Conservation (phyloP, 1,139 yeast species). For the Spencermartinsiella ligniputridi region DNA sequence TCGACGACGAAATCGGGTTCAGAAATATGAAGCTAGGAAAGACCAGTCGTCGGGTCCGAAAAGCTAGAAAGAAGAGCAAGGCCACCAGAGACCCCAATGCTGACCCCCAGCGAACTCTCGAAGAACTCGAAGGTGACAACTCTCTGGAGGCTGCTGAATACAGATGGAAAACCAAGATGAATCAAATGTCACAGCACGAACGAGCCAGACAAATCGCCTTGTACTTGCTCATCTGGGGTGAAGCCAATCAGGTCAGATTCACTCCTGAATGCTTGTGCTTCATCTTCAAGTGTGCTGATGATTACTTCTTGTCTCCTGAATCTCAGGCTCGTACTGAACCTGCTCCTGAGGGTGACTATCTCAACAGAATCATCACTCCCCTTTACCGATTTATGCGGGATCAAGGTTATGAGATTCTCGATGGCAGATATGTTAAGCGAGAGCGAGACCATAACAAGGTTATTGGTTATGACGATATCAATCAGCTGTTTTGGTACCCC, state of each 20-base stretch:
- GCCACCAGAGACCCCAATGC: slow-evolving; percentile 49
- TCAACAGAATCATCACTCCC: slow-evolving; percentile 90
- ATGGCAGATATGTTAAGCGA: slow-evolving; percentile 94
- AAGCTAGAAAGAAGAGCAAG: slow-evolving; percentile 56
- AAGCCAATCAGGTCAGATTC: slow-evolving; percentile 95
- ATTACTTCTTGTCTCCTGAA: slow-evolving; percentile 79
- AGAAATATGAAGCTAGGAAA: slow-evolving; percentile 78
- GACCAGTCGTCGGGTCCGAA: slow-evolving; percentile 49
- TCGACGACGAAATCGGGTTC: slow-evolving; percentile 78
- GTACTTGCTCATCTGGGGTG: slow-evolving; percentile 95
- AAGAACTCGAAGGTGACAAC: slow-evolving; percentile 85
- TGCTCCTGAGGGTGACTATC: slow-evolving; percentile 90
- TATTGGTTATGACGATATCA: slow-evolving; percentile 97
- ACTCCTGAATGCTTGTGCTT: slow-evolving; percentile 91
- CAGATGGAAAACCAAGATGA: slow-evolving; percentile 81
- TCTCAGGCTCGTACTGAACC: slow-evolving; percentile 79
- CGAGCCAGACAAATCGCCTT: slow-evolving; percentile 88
- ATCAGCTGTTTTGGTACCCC: slow-evolving; percentile 98
- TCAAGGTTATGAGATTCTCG: slow-evolving; percentile 91
- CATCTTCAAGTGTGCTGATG: slow-evolving; percentile 89
- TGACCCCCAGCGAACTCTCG: slow-evolving; percentile 53
- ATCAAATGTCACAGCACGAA: slow-evolving; percentile 61
- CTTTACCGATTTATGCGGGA: slow-evolving; percentile 84
- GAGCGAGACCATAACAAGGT: slow-evolving; percentile 93
- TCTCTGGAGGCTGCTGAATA: slow-evolving; percentile 75